Percentiles rank a stretch among this genome's conserved stretches.
These are phyloP conservation scores for Mycena belliarum DNA, from an alignment of 768 basidiomycete genomes.

Conservation along the genomic window DNA sequence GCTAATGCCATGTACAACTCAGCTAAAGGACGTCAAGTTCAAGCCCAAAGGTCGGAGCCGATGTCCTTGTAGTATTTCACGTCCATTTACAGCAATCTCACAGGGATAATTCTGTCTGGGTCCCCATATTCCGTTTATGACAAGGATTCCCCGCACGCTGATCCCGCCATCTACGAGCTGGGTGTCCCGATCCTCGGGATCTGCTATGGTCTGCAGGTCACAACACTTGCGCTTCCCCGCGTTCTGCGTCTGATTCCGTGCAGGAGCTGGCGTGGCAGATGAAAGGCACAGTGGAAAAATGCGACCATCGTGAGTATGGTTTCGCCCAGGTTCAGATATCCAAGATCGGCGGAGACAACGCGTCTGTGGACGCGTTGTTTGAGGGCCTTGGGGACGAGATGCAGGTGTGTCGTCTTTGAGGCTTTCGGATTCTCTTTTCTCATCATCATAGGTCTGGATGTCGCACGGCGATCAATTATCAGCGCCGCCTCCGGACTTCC, in stretches of 20 bases:
- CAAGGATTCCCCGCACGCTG: slow-evolving; percentile 87
- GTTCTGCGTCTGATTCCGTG: background rate
- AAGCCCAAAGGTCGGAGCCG: slow-evolving; percentile 80
- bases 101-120: slow-evolving; percentile 93
- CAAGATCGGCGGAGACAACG: slow-evolving; percentile 52
- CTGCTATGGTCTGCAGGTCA: slow-evolving; percentile 93
- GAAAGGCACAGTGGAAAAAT: slow-evolving; percentile 81
- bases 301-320: slow-evolving; percentile 94
- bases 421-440: background rate
- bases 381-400: slow-evolving; percentile 85
- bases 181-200: slow-evolving; percentile 94
- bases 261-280: slow-evolving; percentile 94
- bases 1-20: slow-evolving; percentile 93
- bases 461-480: slow-evolving; percentile 96
- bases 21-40: slow-evolving; percentile 84
- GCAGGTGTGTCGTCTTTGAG: slow-evolving; percentile 55
- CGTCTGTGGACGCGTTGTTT: slow-evolving; percentile 74
- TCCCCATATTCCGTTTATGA: slow-evolving; percentile 99
- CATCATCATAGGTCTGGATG: slow-evolving; percentile 88
- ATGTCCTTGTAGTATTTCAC: background rate
- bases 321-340: slow-evolving; percentile 79
- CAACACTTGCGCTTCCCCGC: slow-evolving; percentile 18
- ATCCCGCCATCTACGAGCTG: slow-evolving; percentile 85
- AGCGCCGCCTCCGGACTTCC: slow-evolving; percentile 78
- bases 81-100: slow-evolving; percentile 2